Percentiles rank a stretch among this genome's conserved stretches.
phyloP scores from a whole-genome alignment of 768 basidiomycete species.

The Rickenella mellea region DNA sequence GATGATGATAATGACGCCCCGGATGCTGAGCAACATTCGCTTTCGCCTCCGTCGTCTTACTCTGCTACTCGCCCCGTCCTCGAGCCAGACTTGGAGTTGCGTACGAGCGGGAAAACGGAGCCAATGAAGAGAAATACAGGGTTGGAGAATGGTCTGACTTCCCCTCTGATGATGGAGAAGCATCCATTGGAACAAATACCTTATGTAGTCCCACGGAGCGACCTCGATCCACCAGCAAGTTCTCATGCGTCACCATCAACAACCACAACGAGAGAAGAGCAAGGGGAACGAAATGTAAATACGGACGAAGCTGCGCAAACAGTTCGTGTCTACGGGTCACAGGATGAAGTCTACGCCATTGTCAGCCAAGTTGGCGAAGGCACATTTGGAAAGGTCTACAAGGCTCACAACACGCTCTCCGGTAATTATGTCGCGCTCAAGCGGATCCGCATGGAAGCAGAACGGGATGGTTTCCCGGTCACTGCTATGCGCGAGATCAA shows the following conservation, averaged over 20 bases:
- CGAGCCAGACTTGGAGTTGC: too few relatives aligned
- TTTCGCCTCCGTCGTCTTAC: not conserved
- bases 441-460: conserved; percentile 94
- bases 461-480: conserved; percentile 96
- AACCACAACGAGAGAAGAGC: not conserved
- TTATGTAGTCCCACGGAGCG: too few relatives aligned
- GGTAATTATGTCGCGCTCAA: conserved; percentile 82
- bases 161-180: too few relatives aligned
- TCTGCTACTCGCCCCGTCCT: conserved; percentile 13
- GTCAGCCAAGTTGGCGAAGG: conserved; percentile 95
- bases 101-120: too few relatives aligned
- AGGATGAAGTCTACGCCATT: conserved; percentile 69
- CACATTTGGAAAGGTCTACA: conserved; percentile 97
- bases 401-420: conserved; percentile 78
- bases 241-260: too few relatives aligned
- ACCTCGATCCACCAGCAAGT: too few relatives aligned
- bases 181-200: too few relatives aligned
- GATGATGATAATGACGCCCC: conserved; percentile 48
- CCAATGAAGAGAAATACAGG: too few relatives aligned
- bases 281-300: not conserved
- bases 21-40: not conserved
- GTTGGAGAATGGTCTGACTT: too few relatives aligned
- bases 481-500: conserved; percentile 99
- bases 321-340: too few relatives aligned
- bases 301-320: not conserved